Percentiles rank a stretch among this genome's conserved stretches.
phyloP scores from a whole-genome alignment of 2,329 filamentous ascomycete species.

The Aspergillus terreus region DNA sequence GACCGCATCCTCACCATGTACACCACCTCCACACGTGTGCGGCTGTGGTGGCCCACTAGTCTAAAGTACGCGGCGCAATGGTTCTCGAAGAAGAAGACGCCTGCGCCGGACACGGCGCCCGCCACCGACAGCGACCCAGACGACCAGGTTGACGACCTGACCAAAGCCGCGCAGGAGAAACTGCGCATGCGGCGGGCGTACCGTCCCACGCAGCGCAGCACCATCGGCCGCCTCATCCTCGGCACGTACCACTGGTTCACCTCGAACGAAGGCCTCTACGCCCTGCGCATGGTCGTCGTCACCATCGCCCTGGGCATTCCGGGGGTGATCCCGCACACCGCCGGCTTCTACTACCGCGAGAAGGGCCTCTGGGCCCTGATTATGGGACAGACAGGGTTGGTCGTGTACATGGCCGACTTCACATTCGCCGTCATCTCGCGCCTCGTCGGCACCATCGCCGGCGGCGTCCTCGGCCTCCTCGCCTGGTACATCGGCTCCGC shows the following conservation, averaged over 20 bases:
- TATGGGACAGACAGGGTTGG: constrained; percentile 48
- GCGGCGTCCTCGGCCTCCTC: constrained; percentile 47
- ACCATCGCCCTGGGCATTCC: constrained; percentile 46
- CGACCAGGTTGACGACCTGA: constrained; percentile 22
- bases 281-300: constrained; percentile 46
- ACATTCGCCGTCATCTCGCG: constrained; percentile 45
- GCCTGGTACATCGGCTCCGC: constrained; percentile 54
- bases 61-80: constrained; percentile 40
- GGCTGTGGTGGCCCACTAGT: constrained; percentile 44
- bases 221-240: constrained; percentile 25
- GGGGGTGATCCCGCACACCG: constrained; percentile 38
- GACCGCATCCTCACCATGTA: constrained; percentile 36
- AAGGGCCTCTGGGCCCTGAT: constrained; percentile 53
- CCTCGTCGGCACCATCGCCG: constrained; percentile 43
- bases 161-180: constrained; percentile 33
- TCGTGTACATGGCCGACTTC: constrained; percentile 52
- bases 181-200: constrained; percentile 37
- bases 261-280: constrained; percentile 44
- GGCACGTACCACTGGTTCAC: constrained; percentile 40
- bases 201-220: constrained; percentile 22
- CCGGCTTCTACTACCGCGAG: constrained; percentile 51
- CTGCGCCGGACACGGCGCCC: constrained; percentile 20
- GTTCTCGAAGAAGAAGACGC: constrained; percentile 28
- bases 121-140: constrained; percentile 22
- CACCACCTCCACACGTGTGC: constrained; percentile 29